Evolutionary conservation across 176 grass and related monocot species (phyloP), one percentile per base, ranked within the genome.

Genomic region (Aegilops umbellulata): DNA sequence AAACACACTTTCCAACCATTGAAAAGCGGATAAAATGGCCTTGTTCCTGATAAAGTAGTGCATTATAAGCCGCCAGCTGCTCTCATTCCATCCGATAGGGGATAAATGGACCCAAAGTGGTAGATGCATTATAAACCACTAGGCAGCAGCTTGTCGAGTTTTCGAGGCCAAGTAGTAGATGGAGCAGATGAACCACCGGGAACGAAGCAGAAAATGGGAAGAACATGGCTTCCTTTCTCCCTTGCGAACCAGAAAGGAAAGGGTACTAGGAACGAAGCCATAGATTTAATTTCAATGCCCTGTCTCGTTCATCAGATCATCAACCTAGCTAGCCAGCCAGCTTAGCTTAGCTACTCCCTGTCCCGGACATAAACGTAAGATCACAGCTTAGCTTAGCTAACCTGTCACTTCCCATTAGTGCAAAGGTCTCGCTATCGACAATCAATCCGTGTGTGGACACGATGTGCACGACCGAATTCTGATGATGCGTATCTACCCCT

Each of bases 121-220:
- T 44, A 0, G 3, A 44, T 12, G 3, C 6, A 35, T 32, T 25
- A 53, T 42, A 24, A 38, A 71, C 69, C 64, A 65, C 12, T 12
- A 41, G 39, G 51, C 51, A 58, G 53, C 53, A 58, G 53, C 53
- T 32, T 79, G 89, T 64, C 41, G 24, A 66, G 80, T 51, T 84
- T 84, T 75, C 16, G 34, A 69, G 85, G 3, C 66, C 30, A 31
- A 15, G 13, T 47, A 65, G 85, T 80, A 55, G 89, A 76, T 80
- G 17, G 27, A 76, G 89, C 25, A 49, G 89, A 75, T 76, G 85
- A 91, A 80, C 89, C 68, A 80, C 85, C 61, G 9, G 17, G 38
- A 72, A n/a, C n/a, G n/a, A n/a, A 70, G 67, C 8, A 10, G 8
- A 22, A 36, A 69, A 12, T 22, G 66, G 32, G 4, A 69, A 36